These are phyloP conservation scores for Kernera saxatilis DNA, from an alignment of 345 rosid genomes.

Conservation along the genomic window DNA sequence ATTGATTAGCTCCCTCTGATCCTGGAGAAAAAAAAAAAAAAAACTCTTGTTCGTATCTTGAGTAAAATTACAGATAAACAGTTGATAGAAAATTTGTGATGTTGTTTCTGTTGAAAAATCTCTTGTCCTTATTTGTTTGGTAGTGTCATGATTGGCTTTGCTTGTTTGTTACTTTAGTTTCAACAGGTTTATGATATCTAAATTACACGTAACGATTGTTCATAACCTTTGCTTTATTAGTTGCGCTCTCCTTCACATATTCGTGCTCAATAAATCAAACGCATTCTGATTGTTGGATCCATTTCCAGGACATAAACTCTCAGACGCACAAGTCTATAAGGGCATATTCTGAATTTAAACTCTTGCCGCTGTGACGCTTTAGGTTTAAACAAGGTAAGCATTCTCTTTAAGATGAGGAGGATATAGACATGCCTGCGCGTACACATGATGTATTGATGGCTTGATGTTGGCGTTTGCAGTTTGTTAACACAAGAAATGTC, in stretches of 20 bases:
- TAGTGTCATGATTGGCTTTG: conserved; percentile 34
- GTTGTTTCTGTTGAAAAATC: conserved; percentile 32
- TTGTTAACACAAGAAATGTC: conserved; percentile 67
- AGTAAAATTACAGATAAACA: not conserved
- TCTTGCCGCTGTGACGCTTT: conserved; percentile 31
- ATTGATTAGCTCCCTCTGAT: not conserved
- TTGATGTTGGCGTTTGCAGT: conserved; percentile 30
- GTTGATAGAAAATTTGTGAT: not conserved
- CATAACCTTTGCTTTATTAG: not conserved
- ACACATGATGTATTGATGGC: not conserved
- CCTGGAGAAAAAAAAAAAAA: not conserved
- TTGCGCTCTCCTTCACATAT: not conserved
- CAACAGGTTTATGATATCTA: conserved; percentile 18
- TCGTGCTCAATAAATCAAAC: not conserved
- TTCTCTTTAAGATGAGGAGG: conserved; percentile 1
- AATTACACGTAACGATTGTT: conserved; percentile 28
- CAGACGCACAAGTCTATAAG: conserved; percentile 27
- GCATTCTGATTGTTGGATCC: not conserved
- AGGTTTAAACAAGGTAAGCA: conserved; percentile 44
- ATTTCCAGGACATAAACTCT: conserved; percentile 40
- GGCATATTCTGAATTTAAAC: conserved; percentile 40
- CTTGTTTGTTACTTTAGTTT: conserved; percentile 2
- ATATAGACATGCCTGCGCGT: not conserved
- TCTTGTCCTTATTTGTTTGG: conserved; percentile 23
- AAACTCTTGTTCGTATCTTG: not conserved